Percentiles rank a stretch among this genome's conserved stretches.
phyloP scores from a whole-genome alignment of 768 basidiomycete species.

The Amanita pallidorosea region DNA sequence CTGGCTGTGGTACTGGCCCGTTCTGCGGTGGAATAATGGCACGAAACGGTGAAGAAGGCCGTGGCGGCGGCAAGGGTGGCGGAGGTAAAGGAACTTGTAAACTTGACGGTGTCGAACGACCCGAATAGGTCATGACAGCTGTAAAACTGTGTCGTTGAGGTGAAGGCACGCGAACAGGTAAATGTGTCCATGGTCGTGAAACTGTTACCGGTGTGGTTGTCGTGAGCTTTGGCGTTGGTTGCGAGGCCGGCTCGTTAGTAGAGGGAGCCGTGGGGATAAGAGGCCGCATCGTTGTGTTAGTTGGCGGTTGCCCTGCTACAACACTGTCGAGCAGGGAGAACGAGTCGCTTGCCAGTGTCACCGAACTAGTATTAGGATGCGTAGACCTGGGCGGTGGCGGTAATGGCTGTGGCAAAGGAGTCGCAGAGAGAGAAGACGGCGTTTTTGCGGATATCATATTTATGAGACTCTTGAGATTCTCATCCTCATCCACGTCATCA shows the following conservation, averaged over 20 bases:
- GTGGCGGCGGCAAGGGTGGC: neutral
- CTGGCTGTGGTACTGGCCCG: neutral
- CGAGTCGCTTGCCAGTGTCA: slow-evolving; percentile 12
- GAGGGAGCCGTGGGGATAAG: slow-evolving; percentile 10
- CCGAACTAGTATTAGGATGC: slow-evolving; percentile 12
- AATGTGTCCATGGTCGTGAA: slow-evolving; percentile 6
- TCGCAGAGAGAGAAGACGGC: slow-evolving; percentile 24
- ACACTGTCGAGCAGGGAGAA: slow-evolving; percentile 19
- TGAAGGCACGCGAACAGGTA: neutral
- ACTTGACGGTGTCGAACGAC: neutral
- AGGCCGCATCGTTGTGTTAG: slow-evolving; percentile 7
- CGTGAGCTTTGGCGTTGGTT: neutral
- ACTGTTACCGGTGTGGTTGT: slow-evolving; percentile 1
- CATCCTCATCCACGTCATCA: slow-evolving; percentile 27
- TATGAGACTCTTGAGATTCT: slow-evolving; percentile 26
- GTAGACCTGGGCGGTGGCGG: slow-evolving; percentile 33
- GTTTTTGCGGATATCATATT: slow-evolving; percentile 25
- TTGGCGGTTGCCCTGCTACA: neutral
- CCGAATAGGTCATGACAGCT: slow-evolving; percentile 20
- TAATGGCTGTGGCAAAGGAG: slow-evolving; percentile 35
- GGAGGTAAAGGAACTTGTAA: slow-evolving; percentile 2
- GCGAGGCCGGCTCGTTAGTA: neutral
- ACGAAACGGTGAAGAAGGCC: neutral
- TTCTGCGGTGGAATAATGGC: neutral
- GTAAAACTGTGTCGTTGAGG: slow-evolving; percentile 12